Percentiles rank a stretch among this genome's conserved stretches.
Conservation (phyloP, 2,329 filamentous ascomycete species). For the Pseudocercospora vitis region DNA sequence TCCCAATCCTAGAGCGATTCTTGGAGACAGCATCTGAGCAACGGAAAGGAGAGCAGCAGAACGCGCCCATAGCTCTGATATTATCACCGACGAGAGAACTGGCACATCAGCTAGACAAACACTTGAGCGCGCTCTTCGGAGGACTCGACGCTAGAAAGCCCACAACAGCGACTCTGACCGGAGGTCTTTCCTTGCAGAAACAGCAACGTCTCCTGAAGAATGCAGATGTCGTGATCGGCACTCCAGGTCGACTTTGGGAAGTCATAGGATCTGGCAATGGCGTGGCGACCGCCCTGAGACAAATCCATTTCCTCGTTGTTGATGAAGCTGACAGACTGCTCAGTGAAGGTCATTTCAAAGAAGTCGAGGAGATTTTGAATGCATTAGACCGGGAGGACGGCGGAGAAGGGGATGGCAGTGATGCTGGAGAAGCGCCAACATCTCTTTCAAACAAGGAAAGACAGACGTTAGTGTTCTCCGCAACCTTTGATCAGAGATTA, state of each 20-base stretch:
- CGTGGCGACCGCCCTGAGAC: constrained; percentile 67
- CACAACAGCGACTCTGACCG: constrained; percentile 79
- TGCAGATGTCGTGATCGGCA: constrained; percentile 82
- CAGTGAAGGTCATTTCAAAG: constrained; percentile 92
- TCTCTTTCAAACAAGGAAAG: too few relatives aligned
- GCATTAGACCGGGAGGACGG: constrained; percentile 67
- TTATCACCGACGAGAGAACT: constrained; percentile 90
- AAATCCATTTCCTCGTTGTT: constrained; percentile 79
- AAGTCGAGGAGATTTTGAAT: constrained; percentile 82
- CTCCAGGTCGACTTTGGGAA: constrained; percentile 92
- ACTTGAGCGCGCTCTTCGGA: constrained; percentile 73
- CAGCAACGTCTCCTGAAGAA: constrained; percentile 80
- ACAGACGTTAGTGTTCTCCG: constrained; percentile 94
- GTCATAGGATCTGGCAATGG: constrained; percentile 75
- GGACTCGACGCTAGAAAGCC: constrained; percentile 59
- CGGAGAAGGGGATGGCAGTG: constrained; percentile 48
- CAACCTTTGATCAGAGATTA: constrained; percentile 87
- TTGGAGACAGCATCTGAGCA: constrained; percentile 49
- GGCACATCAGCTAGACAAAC: constrained; percentile 84
- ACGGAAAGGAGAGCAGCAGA: constrained; percentile 38
- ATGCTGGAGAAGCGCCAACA: not conserved
- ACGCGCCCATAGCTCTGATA: constrained; percentile 69
- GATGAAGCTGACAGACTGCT: constrained; percentile 93
- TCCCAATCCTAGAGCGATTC: constrained; percentile 87
- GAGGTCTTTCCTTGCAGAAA: constrained; percentile 90